Percentiles rank a stretch among this genome's conserved stretches.
Conservation (phyloP, 306 rosid species). For the Trichosanthes truncata region DNA sequence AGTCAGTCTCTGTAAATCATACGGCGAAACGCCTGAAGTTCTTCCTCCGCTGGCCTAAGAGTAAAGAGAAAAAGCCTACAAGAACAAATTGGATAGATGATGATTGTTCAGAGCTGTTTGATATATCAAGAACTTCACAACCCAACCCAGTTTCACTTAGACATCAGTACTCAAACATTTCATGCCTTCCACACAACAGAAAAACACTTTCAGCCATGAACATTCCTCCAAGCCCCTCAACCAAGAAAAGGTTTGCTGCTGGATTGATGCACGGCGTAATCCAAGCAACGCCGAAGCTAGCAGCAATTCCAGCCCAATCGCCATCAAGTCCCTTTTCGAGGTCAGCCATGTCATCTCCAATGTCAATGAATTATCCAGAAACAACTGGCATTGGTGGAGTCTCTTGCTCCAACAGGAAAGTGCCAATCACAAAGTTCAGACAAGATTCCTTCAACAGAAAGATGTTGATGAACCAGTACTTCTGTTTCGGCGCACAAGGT, state of each 20-base stretch:
- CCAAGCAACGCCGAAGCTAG: slow-evolving; percentile 43
- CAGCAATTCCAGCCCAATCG: slow-evolving; percentile 21
- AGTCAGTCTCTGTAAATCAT: slow-evolving; percentile 27
- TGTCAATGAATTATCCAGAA: slow-evolving; percentile 32
- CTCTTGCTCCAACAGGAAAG: slow-evolving; percentile 25
- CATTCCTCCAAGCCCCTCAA: slow-evolving; percentile 50
- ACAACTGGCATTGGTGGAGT: slow-evolving; percentile 19
- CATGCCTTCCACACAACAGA: slow-evolving; percentile 48
- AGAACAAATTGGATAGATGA: slow-evolving; percentile 28
- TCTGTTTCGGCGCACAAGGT: slow-evolving; percentile 66
- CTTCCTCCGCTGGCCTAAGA: slow-evolving; percentile 53
- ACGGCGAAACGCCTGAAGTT: slow-evolving; percentile 45
- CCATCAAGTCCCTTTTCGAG: slow-evolving; percentile 25
- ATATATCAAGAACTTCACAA: slow-evolving; percentile 23
- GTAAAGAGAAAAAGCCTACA: slow-evolving; percentile 33
- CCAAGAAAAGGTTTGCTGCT: slow-evolving; percentile 50
- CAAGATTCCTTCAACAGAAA: slow-evolving; percentile 39
- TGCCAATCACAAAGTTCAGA: slow-evolving; percentile 17
- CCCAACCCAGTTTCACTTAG: slow-evolving; percentile 51
- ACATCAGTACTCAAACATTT: slow-evolving; percentile 40
- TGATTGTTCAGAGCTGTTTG: slow-evolving; percentile 29
- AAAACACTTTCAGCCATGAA: slow-evolving; percentile 30
- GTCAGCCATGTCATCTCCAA: slow-evolving; percentile 35
- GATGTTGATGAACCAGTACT: slow-evolving; percentile 53
- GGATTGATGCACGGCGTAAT: slow-evolving; percentile 79